Base-by-base conservation (phyloP, 202 grass and related monocot genomes). In the Dendrocalamus latiflorus region DNA sequence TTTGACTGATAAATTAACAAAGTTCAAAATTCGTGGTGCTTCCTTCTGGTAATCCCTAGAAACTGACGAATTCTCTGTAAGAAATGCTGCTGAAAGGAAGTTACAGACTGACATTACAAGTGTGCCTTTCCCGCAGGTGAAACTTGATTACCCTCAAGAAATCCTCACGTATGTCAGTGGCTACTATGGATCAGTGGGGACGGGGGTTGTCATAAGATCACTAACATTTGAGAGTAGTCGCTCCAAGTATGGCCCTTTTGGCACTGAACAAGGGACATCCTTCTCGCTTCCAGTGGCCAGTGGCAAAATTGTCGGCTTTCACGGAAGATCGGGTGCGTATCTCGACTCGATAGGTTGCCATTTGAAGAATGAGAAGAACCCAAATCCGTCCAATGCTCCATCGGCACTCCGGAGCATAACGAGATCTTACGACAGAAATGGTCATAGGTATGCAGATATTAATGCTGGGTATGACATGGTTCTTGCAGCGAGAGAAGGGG, bases 111-210 rank as follows among this genome's bases (percentile, higher is more conserved):
- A 25, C 86, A 93, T 49, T 80, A 88, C 69, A 91, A 81, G 56
- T 25, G 21, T 58, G 21, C 55, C 22, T 58, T 58, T 25, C 55
- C 6, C 22, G 4, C 84, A 91, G 94, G 81, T 97, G 55, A 88
- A 82, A 16, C 72, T 97, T 39, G 76, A 86, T 78, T 88, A 81
- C 82, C 94, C 91, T 41, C 71, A 84, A 18, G 94, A 97, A 82
- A 58, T 75, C 38, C 38, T 36, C 34, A 36, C 0, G 34, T 36
- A 36, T 36, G 34, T 36, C 34, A 36, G 34, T 36, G 34, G 34
- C 34, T 36, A 6, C 34, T 36, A 36, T 36, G 34, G 34, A 36
- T 36, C 5, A 6, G 34, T 36, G 34, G 34, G 34, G 34, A 36
- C 34, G 34, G 4, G 34, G 34, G 34, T 36, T 36, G 34, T 36